Percentiles rank a stretch among this genome's conserved stretches.
Evolutionary conservation across 2,329 filamentous ascomycete species (phyloP).

Genomic region (Pezicula radicicola): DNA sequence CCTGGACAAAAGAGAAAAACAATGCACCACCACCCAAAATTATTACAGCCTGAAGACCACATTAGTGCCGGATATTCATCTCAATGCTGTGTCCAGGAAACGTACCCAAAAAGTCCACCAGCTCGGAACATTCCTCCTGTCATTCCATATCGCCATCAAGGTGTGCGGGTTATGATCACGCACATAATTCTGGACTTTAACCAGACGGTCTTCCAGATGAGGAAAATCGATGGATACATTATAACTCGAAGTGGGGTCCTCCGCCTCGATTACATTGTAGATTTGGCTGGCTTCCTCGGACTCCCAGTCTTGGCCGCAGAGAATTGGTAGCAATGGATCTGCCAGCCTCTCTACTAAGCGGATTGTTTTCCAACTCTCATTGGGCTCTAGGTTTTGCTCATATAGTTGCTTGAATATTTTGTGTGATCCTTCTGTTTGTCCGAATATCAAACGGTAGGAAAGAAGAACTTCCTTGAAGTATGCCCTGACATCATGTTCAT

Average conservation of each 20-base stretch:
- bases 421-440: conserved; percentile 9
- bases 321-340: conserved; percentile 9
- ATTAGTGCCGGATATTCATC: too few species aligned
- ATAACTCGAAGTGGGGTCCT: conserved; percentile 3
- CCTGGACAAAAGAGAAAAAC: too few species aligned
- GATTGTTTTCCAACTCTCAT: too few species aligned
- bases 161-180: conserved; percentile 2
- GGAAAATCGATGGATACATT: conserved; percentile 8
- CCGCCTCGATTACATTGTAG: conserved; percentile 12
- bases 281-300: conserved; percentile 3
- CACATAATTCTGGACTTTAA: conserved; percentile 10
- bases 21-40: too few species aligned
- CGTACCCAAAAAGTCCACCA: conserved; percentile 13
- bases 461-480: conserved; percentile 17
- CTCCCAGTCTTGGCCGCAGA: conserved; percentile 9
- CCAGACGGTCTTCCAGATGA: conserved; percentile 12
- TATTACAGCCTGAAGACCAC: neutral
- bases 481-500: neutral
- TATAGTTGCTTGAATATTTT: conserved; percentile 3
- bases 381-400: too few species aligned
- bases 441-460: conserved; percentile 20
- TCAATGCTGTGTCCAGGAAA: too few species aligned
- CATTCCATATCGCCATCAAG: conserved; percentile 8
- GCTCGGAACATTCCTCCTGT: conserved; percentile 4
- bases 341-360: neutral